Base-by-base conservation (phyloP, 2,329 filamentous ascomycete species). In the Aspergillus sp. region DNA sequence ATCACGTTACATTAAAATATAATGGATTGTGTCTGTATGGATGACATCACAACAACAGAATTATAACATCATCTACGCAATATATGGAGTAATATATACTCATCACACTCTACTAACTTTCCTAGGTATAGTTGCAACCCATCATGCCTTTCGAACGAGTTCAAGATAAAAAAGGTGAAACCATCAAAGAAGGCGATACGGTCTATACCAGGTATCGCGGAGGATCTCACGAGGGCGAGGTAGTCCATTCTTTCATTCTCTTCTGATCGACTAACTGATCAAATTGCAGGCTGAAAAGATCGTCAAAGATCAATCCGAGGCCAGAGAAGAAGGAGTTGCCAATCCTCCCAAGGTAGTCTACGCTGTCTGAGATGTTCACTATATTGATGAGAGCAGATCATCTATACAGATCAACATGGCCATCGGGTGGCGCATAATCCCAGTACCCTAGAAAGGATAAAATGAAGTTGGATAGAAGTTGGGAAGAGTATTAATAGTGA, bases 391-490 rank as follows among this genome's bases (percentile, higher is more conserved):
- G 13, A 26, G 33, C 9, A 59, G 56, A 51, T 58, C 19, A 53
- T 62, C 35, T 59, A 53, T 32, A 47, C 37, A 6, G 54, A 60
- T 32, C 59, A 61, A 39, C 54, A 62, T 36, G 54, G 56, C n/a
- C 54, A 60, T 29, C 46, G 42, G 26, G 56, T 60, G 10, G 52
- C 53, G 26, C 58, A 59, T 37, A 53, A 54, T 40, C 60, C 58
- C 3, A 48, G 35, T 12, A 54, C 51, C 10, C 32, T 58, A 32
- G 26, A 35, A 11, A 48, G 28, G 31, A 37, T 48, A 5, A 30
- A 36, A 26, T 26, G 7, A 37, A 35, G 33, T 13, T 13, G 19
- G 33, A 4, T 32, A 32, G 31, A n/a, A 19, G 19, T 19, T 19
- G 19, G 19, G 19, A 19, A 19, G 19, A 19, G n/a, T n/a, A n/a